These are phyloP conservation scores for Inosperma sp. DNA, from an alignment of 768 basidiomycete species.

Conservation along the genomic window DNA sequence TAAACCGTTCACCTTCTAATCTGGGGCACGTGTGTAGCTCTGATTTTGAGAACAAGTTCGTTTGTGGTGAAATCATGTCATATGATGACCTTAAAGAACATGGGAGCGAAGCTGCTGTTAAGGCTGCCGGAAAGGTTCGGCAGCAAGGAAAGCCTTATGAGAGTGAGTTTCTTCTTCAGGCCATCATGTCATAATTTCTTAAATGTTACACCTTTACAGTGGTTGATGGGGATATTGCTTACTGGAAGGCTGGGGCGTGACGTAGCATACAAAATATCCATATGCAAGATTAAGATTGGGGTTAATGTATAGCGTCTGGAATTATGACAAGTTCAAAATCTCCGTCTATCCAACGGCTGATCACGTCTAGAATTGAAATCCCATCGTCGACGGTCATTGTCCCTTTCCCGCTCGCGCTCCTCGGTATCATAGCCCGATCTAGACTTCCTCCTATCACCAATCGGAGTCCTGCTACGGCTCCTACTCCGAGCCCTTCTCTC, in stretches of 20 bases:
- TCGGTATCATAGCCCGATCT: constrained; percentile 19
- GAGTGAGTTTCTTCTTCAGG: constrained; percentile 46
- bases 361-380: constrained; percentile 43
- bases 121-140: constrained; percentile 89
- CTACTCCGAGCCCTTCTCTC: constrained; percentile 21
- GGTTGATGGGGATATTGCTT: constrained; percentile 86
- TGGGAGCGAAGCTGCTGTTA: constrained; percentile 86
- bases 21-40: constrained; percentile 48
- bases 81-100: constrained; percentile 88
- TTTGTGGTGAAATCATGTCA: constrained; percentile 95
- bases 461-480: constrained; percentile 29
- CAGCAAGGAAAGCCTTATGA: constrained; percentile 98
- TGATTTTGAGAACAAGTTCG: constrained; percentile 97
- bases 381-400: constrained; percentile 47
- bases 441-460: constrained; percentile 14
- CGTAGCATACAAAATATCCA: background rate
- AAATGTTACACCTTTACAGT: constrained; percentile 37
- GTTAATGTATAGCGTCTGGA: background rate
- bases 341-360: constrained; percentile 14
- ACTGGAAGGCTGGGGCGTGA: constrained; percentile 78
- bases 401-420: constrained; percentile 25
- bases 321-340: constrained; percentile 8
- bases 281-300: background rate
- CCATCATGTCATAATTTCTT: background rate
- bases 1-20: background rate